Percentiles rank a stretch among this genome's conserved stretches.
Conservation (phyloP, 176 grass and related monocot genomes). For the Oryza officinalis region DNA sequence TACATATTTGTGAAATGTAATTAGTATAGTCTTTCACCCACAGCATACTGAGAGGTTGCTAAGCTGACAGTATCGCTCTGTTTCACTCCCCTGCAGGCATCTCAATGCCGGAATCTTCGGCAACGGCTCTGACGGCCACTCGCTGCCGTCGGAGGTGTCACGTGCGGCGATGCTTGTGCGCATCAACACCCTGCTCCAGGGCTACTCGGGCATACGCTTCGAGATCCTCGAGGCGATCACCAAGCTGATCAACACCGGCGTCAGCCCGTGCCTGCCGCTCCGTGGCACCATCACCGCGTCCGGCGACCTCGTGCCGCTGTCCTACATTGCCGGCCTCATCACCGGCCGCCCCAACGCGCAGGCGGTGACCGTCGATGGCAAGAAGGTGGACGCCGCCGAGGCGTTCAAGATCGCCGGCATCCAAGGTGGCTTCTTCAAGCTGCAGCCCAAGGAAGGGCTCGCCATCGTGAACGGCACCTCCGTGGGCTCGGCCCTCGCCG, state of each 20-base stretch:
- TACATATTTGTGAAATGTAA: no score
- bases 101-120: conserved; percentile 76
- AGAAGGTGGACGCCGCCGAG: conserved; percentile 63
- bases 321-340: conserved; percentile 65
- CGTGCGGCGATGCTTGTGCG: conserved; percentile 70
- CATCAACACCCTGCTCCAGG: conserved; percentile 67
- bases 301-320: conserved; percentile 60
- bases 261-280: conserved; percentile 63
- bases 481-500: conserved; percentile 67
- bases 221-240: conserved; percentile 69
- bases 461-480: conserved; percentile 86
- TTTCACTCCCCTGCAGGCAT: conserved; percentile 25
- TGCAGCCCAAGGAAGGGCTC: conserved; percentile 82
- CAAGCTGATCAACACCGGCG: conserved; percentile 51
- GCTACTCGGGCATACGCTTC: conserved; percentile 71
- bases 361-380: conserved; percentile 58
- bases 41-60: neutral
- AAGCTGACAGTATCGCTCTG: neutral
- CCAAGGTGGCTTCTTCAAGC: conserved; percentile 65
- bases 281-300: conserved; percentile 68
- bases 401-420: conserved; percentile 68
- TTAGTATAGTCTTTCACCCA: neutral
- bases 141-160: conserved; percentile 45
- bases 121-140: conserved; percentile 44
- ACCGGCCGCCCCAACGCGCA: conserved; percentile 60